Evolutionary conservation across 2,329 filamentous ascomycete genomes (phyloP).

Genomic region (Fusarium praegraminearum): DNA sequence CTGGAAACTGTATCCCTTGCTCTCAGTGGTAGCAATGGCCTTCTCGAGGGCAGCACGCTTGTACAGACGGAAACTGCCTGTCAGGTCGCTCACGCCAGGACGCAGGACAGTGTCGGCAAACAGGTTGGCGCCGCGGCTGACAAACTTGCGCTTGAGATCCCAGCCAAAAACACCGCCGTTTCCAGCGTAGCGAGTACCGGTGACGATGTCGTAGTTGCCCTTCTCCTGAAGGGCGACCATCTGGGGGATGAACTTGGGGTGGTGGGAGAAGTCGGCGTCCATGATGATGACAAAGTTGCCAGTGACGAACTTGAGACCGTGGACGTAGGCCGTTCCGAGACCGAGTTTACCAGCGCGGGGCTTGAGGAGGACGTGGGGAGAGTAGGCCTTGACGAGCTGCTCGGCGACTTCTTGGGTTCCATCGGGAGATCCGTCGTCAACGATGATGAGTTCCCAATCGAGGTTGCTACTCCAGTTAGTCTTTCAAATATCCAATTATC

Average conservation of each 20-base stretch:
- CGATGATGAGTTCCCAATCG: slow-evolving; percentile 97
- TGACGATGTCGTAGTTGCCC: slow-evolving; percentile 93
- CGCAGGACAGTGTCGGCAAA: slow-evolving; percentile 95
- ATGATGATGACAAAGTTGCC: slow-evolving; percentile 99
- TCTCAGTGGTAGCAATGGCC: slow-evolving; percentile 90
- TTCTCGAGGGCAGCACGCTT: slow-evolving; percentile 90
- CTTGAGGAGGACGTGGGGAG: slow-evolving; percentile 83
- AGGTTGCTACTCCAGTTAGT: slow-evolving; percentile 72
- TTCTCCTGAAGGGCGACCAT: slow-evolving; percentile 87
- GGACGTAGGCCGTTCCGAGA: slow-evolving; percentile 96
- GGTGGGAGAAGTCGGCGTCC: slow-evolving; percentile 99
- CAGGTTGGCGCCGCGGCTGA: slow-evolving; percentile 89
- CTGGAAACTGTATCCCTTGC: slow-evolving; percentile 98
- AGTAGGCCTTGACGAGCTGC: slow-evolving; percentile 89
- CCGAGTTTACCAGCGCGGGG: slow-evolving; percentile 94
- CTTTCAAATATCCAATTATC: neutral
- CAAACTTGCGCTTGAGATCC: slow-evolving; percentile 92
- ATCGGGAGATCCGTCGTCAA: slow-evolving; percentile 98
- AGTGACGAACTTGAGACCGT: slow-evolving; percentile 88
- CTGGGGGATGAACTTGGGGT: slow-evolving; percentile 97
- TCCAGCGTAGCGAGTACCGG: slow-evolving; percentile 92
- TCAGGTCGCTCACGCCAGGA: slow-evolving; percentile 94
- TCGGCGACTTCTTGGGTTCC: slow-evolving; percentile 91
- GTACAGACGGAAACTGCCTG: slow-evolving; percentile 93
- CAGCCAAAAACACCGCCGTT: slow-evolving; percentile 93